Evolutionary conservation across 2,329 filamentous ascomycete species (phyloP), one percentile per base, ranked within the genome.

Genomic region (Periconia digitata): DNA sequence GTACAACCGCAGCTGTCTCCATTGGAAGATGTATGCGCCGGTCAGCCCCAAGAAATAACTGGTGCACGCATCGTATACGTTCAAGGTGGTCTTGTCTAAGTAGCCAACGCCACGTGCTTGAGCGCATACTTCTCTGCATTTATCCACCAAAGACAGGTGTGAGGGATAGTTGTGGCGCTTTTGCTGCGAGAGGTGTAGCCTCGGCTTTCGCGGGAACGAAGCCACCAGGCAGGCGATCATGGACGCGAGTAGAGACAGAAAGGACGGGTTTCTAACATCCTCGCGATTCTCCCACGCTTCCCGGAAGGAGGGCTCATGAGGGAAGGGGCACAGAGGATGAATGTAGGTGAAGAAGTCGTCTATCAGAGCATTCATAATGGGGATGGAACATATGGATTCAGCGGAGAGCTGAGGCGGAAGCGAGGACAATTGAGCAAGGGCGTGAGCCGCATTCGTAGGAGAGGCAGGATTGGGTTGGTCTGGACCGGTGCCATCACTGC

Each of bases 321-420:
- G 88, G 48, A 92, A 91, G 0, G 88, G 88, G 49, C 82, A 83
- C 8, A 92, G 78, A 1, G 88, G 88, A 59, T 91, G 86, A 44
- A 91, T 86, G 66, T 90, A 90, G 16, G 85, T 90, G 72, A 91
- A 92, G 77, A 89, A 92, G 72, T 92, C 88, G 66, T 91, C 86
- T 48, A 92, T 81, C 15, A 91, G 76, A 2, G 86, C 78, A 59
- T 86, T 80, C 44, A 92, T 74, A 10, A 86, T 83, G 7, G 82
- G 80, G 68, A 86, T 77, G 0, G 87, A 85, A 35, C 86, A 87
- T 52, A 92, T 90, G 2, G 81, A 76, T 63, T 92, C 88, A 40
- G 85, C 79, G 3, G 81, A 82, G 8, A 80, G 67, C 36, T 74
- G 71, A 16, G 77, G 71, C 5, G 74, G 70, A 50, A 74, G 73